Percentiles rank a stretch among this genome's conserved stretches.
Conservation (phyloP, 2,329 filamentous ascomycete species). For the Pseudocercospora crystallina region DNA sequence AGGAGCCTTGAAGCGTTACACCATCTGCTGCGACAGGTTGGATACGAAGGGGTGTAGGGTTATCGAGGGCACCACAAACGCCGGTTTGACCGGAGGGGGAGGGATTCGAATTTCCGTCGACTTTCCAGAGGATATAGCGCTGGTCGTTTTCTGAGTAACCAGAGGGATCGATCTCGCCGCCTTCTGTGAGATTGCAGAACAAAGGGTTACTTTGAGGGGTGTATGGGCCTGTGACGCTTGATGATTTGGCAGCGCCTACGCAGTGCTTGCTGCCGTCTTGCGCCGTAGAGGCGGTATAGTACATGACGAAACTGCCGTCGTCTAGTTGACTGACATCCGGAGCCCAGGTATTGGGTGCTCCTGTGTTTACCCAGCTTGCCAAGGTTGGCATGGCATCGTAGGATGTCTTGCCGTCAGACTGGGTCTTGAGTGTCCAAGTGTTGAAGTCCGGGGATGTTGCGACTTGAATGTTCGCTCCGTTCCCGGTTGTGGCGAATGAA, state of each 20-base stretch:
- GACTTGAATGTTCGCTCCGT: constrained; percentile 38
- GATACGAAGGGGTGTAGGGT: constrained; percentile 34
- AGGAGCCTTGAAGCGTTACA: constrained; percentile 27
- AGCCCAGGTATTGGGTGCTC: constrained; percentile 57
- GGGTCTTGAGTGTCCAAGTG: constrained; percentile 32
- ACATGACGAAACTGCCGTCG: constrained; percentile 34
- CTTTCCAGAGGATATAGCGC: constrained; percentile 37
- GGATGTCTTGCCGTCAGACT: constrained; percentile 20
- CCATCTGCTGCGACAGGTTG: constrained; percentile 34
- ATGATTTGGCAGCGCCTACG: constrained; percentile 33
- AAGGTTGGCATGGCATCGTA: constrained; percentile 54
- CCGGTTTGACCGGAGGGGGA: too few species aligned
- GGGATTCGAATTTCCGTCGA: constrained; percentile 36
- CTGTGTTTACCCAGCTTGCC: constrained; percentile 49
- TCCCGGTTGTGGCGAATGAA: constrained; percentile 39
- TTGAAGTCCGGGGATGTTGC: constrained; percentile 39
- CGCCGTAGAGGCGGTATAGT: constrained; percentile 29
- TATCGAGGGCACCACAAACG: too few species aligned
- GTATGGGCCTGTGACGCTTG: not conserved
- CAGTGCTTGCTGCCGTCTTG: constrained; percentile 25
- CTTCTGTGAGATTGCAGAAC: constrained; percentile 31
- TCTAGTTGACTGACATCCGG: constrained; percentile 54
- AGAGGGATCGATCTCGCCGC: constrained; percentile 37
- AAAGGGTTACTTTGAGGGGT: constrained; percentile 23
- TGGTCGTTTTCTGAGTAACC: constrained; percentile 33